A percentile compares a stretch with the other conserved stretches of the same genome.
phyloP scores from a whole-genome alignment of 2,329 filamentous ascomycete genomes.

The Colletotrichum chlorophyti region DNA sequence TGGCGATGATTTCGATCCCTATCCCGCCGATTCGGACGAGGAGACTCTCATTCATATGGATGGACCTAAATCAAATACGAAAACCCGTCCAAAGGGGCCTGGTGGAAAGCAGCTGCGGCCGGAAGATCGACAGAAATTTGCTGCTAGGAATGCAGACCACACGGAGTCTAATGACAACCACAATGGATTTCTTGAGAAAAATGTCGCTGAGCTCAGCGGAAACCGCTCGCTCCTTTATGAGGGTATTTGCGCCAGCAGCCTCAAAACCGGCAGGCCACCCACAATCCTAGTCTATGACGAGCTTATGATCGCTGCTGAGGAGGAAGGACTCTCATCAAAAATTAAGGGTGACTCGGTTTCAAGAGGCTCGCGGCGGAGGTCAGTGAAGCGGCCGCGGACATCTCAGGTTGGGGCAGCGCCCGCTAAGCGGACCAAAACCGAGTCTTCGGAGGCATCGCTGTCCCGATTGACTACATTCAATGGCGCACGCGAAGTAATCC shows the following conservation, averaged over 20 bases:
- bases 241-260: slow-evolving; percentile 51
- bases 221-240: slow-evolving; percentile 10
- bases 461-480: neutral
- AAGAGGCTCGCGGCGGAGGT: neutral
- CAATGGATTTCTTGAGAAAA: neutral
- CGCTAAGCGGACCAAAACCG: slow-evolving; percentile 5
- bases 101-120: neutral
- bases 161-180: neutral
- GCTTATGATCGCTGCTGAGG: slow-evolving; percentile 48
- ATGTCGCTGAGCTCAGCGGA: slow-evolving; percentile 33
- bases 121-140: neutral
- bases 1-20: slow-evolving; percentile 55
- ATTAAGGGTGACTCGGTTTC: neutral
- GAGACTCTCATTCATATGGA: slow-evolving; percentile 46
- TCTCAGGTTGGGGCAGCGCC: neutral
- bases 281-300: slow-evolving; percentile 44
- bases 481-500: neutral
- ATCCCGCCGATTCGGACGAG: slow-evolving; percentile 60
- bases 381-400: slow-evolving; percentile 4
- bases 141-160: neutral
- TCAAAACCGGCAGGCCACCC: slow-evolving; percentile 45
- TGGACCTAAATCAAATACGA: neutral
- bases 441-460: neutral
- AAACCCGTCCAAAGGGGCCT: neutral
- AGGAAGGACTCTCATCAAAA: slow-evolving; percentile 46